Base-by-base conservation (phyloP, 352 stramenopile species). In the Thraustochytrium striatum region DNA sequence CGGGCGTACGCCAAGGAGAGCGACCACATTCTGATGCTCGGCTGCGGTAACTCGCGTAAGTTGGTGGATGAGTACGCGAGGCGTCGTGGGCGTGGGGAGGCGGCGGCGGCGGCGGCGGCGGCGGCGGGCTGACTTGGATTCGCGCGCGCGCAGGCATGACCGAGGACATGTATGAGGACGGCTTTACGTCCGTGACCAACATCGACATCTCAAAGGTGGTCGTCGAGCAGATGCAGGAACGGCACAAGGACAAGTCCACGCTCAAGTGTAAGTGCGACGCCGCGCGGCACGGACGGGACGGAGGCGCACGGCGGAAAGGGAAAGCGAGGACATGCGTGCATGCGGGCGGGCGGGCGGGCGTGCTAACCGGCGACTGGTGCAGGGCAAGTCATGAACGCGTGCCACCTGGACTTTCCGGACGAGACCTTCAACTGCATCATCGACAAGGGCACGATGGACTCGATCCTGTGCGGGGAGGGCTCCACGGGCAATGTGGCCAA, bases 91-190 rank as follows among this genome's bases (percentile, higher is more conserved):
- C 19, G 16, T 50, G n/a, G n/a, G n/a, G n/a, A n/a, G n/a, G n/a
- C 13, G 11, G 28, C 25, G 28, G 57, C 13, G 11, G 57, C 25
- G 35, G n/a, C n/a, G 57, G 35, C 57, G n/a, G n/a, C 53, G 5
- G 53, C 33, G 25, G 5, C 19, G 5, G 5, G 25, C 33, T 32
- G 25, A 19, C 5, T 16, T 61, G 53, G 5, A 36, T 32, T 32
- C 33, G 53, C 8, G 41, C 32, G n/a, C 33, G 9, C 32, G 16
- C 73, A 82, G 52, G 78, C 0, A 83, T 98, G 62, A 97, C 89
- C 68, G 93, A 98, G 83, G 93, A 98, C 72, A 97, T 98, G 92
- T 92, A 93, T 58, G 94, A 96, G 80, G 93, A 98, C 84, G 93
- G 91, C 2, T 98, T 92, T 86, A 89, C 94, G 72, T 95, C 90